Base-by-base conservation (phyloP, 768 basidiomycete species). In the Calvatia gigantea region DNA sequence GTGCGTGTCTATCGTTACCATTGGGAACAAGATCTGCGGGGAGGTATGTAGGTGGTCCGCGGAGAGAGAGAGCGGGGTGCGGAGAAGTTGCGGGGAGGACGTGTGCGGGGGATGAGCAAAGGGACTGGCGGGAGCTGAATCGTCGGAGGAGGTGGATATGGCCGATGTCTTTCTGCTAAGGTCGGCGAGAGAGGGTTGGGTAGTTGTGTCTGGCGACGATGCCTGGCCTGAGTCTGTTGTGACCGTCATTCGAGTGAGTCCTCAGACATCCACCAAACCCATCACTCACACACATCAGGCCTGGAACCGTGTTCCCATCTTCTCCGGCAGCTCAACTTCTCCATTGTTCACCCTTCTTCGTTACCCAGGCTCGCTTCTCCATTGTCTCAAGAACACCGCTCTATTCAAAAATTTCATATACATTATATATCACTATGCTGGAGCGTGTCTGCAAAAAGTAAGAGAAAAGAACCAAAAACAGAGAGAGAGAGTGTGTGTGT, bases 121-220 rank as follows among this genome's bases (percentile, higher is more conserved):
- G 73, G 69, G 41, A 73, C n/a, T n/a, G n/a, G n/a, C 74, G 48
- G 73, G 70, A 38, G 75, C 70, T 14, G 80, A 78, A 32, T 74
- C 76, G 56, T 76, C 73, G 33, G 84, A 85, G 64, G 76, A 79
- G 58, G 78, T 82, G 0, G 86, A 89, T 54, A 89, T 86, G 65
- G 87, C 88, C 11, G 87, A 88, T 1, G 87, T 78, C 73, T 88
- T 88, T 67, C 88, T 80, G 72, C 84, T 86, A 48, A 89, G 78
- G 66, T 85, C 83, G 46, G 85, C 82, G 54, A 89, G 64, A 52
- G 28, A 43, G 28, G 29, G 41, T 21, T 11, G 17, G 41, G 41
- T 42, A 2, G 41, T 42, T 21, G 14, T 42, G 19, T n/a, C n/a
- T n/a, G n/a, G n/a, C 19, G 41, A 37, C 14, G 35, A n/a, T 12